Base-by-base conservation (phyloP, 768 basidiomycete genomes). In the Daedaleopsis sinensis region DNA sequence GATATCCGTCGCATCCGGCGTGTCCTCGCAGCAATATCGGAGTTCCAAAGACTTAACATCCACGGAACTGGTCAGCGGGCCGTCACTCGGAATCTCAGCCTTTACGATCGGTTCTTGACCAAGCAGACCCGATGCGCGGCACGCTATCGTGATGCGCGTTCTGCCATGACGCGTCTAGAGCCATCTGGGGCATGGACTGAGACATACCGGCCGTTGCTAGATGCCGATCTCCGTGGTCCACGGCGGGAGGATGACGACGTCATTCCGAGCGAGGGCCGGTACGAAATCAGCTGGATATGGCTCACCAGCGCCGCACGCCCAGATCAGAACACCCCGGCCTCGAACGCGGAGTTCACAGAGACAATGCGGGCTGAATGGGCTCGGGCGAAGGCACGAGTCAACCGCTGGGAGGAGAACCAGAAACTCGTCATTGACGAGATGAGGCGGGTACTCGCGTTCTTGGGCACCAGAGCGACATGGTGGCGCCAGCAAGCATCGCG, bases 401-500 rank as follows among this genome's bases (percentile, higher is more conserved):
- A 51, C 11, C 44, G 63, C 1, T 66, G 65, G 65, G 36, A 38
- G 10, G 65, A 66, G 47, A 63, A 66, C 27, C 46, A 53, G 10
- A 11, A 44, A 19, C 58, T 63, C 3, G 19, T 64, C 7, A 16
- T 35, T 13, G 65, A 74, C 55, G 74, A 76, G 57, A 76, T 75
- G 75, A 49, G 68, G 1, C 61, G 72, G 0, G 39, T 58, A 0
- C 3, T 69, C 1, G 52, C 21, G 8, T 75, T 63, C 52, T 67
- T 70, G 5, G 37, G 51, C 23, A 70, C 69, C 70, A 64, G 59
- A 23, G 12, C 52, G 11, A 6, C 3, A 12, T 43, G 51, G 47
- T 65, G 64, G 64, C 38, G 19, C 3, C 3, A 15, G 1, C 44
- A 46, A n/a, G 44, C 44, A n/a, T 1, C 15, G 1, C 15, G n/a